phyloP scores from a whole-genome alignment of 164 flowering plant species.

The Berberis thunbergii region DNA sequence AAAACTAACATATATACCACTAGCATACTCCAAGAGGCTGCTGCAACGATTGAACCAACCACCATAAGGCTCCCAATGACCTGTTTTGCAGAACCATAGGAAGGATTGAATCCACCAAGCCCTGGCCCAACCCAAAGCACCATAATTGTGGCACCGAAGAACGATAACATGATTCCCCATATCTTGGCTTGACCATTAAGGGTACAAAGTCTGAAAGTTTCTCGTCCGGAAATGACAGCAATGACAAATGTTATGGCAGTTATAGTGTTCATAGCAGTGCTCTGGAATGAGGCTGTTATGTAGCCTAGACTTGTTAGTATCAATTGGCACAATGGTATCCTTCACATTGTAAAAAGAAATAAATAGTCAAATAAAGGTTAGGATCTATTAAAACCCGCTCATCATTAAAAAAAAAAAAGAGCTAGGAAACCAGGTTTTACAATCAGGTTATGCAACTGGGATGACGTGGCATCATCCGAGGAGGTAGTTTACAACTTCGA shows the following conservation, averaged over 20 bases:
- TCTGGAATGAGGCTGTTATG: conserved; percentile 5
- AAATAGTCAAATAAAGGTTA: too few relatives aligned
- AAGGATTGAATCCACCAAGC: background rate
- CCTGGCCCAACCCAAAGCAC: conserved; percentile 8
- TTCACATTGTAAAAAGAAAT: background rate
- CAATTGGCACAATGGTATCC: conserved; percentile 7
- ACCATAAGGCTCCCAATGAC: conserved; percentile 2
- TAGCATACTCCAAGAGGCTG: background rate
- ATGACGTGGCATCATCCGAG: too few relatives aligned
- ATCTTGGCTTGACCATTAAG: conserved; percentile 8
- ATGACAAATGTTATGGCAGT: background rate
- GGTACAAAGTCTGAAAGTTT: background rate
- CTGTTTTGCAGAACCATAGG: background rate
- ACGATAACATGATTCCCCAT: conserved; percentile 6
- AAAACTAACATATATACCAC: conserved; percentile 1
- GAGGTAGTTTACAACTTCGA: too few relatives aligned
- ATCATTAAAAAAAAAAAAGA: too few relatives aligned
- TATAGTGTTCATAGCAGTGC: background rate
- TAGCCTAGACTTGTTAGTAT: conserved; percentile 7
- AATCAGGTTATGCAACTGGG: too few relatives aligned
- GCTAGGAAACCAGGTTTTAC: background rate
- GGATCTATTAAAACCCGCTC: too few relatives aligned
- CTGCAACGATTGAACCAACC: background rate
- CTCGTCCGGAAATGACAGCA: conserved; percentile 7
- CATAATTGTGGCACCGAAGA: conserved; percentile 2